Evolutionary conservation across 164 flowering plant genomes (phyloP), one percentile per base, ranked within the genome.

Genomic region (Vitis vinifera): DNA sequence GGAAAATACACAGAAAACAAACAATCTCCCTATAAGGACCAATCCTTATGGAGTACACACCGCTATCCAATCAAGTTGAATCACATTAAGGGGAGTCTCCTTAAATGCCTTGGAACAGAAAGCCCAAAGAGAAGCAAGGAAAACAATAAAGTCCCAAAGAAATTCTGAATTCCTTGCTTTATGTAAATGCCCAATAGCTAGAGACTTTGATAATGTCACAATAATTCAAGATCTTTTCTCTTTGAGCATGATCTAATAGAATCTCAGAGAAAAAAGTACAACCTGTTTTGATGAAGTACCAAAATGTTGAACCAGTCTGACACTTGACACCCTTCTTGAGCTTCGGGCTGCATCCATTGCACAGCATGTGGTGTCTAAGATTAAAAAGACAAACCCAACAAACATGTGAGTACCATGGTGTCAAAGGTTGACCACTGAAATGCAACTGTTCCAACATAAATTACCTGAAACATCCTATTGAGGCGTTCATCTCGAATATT

Each of bases 221-320:
- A 37, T 6, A 37, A 37, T 37, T 37, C 27, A 23, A 23, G 27
- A 37, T 37, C 7, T 37, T 37, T 37, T 37, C 44, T 37, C 4
- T 37, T 6, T 37, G 44, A n/a, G 5, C 10, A 37, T 17, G 10
- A 55, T 13, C 8, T 15, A 58, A 27, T 17, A 19, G 31, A 48
- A 27, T 66, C 7, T 14, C 10, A 14, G 47, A 51, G 9, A 23
- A 16, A 56, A 37, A 61, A 50, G 59, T 27, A 58, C 10, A 69
- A 90, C 98, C 99, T 95, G 88, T 93, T 95, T 74, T 95, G 99
- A 75, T 95, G 98, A 73, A 93, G 98, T 63, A 89, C 97, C 59
- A 95, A 84, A 77, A 95, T 90, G 85, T 93, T 95, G 80, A 95
- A 93, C 99, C 99, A 95, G 72, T 90, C 94, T 70, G 98, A 86